Base-by-base conservation (phyloP, 106 monocot species). In the Phalaenopsis equestris region DNA sequence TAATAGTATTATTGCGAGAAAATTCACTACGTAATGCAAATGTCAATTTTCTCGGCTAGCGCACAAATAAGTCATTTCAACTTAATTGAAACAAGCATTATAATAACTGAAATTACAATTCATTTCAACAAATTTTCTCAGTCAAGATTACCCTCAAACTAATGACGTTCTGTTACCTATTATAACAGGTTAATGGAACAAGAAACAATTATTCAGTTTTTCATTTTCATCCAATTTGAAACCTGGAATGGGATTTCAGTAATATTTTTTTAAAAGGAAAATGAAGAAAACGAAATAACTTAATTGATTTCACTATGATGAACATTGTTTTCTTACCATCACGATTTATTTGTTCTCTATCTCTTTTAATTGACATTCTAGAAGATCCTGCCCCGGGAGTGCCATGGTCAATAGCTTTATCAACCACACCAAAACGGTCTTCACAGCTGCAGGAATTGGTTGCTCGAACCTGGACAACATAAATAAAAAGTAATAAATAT, bases 381-480 rank as follows among this genome's bases (percentile, higher is more conserved):
- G 70, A 70, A 37, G 67, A 67, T 67, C 67, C 67, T 67, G 23
- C 16, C 67, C 6, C 67, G 8, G 3, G 67, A 30, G 8, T 0
- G 67, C 39, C 30, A 70, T 70, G 11, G 4, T 70, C 70, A 70
- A 70, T 16, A 70, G 70, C 37, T 80, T 94, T 94, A 81, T 98
- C 94, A 56, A 91, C 85, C 72, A 93, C 87, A 84, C 86, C 68
- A 84, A 89, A 89, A 70, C 85, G 89, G 55, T 96, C 89, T 48
- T 96, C 91, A 52, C 91, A 93, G 77, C 88, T 93, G 75, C 88
- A 86, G 64, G 84, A 87, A 83, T 97, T 89, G 75, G 85, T 78
- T 80, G 70, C 37, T 39, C 38, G 30, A n/a, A 30, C 70, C 70
- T 70, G 38, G 38, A 70, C 70, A 70, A 38, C 37, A 39, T 11